A percentile compares a stretch with the other conserved stretches of the same genome.
Conservation (phyloP, 805 yeast genomes). For the Wickerhamiella bombiphila region DNA sequence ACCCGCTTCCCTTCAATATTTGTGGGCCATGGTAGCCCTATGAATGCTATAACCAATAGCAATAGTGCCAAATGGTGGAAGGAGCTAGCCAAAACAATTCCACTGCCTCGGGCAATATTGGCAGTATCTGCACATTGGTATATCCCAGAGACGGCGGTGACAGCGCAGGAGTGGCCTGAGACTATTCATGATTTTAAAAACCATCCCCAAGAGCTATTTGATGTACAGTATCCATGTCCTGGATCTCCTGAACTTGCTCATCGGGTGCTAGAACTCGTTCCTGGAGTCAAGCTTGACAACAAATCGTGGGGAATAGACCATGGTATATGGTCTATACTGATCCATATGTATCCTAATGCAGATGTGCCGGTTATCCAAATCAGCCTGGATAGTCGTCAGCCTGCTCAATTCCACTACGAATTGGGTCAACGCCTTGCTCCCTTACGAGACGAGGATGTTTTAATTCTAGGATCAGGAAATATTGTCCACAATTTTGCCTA, state of each 20-base stretch:
- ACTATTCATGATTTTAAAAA: conserved; percentile 17
- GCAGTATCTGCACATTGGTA: conserved; percentile 18
- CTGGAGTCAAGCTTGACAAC: conserved; percentile 2
- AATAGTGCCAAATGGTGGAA: conserved; percentile 8
- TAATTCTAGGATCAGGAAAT: conserved; percentile 54
- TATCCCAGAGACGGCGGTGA: conserved; percentile 8
- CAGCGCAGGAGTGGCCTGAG: conserved; percentile 10
- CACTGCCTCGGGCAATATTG: conserved; percentile 15
- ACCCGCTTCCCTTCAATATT: conserved; percentile 3
- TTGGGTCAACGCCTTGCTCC: conserved; percentile 39
- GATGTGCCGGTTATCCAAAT: conserved; percentile 27
- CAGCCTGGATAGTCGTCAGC: conserved; percentile 27
- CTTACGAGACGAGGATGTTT: conserved; percentile 37
- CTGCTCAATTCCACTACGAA: conserved; percentile 26
- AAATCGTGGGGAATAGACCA: conserved; percentile 17
- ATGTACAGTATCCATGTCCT: conserved; percentile 15
- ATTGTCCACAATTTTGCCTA: conserved; percentile 44
- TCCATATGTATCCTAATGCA: conserved; percentile 17
- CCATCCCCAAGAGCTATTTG: conserved; percentile 14
- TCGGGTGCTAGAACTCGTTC: conserved; percentile 7
- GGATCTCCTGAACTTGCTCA: conserved; percentile 16
- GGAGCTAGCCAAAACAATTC: conserved; percentile 8
- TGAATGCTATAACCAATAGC: conserved; percentile 8
- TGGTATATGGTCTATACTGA: conserved; percentile 17
- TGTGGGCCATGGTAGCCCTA: conserved; percentile 14